These are phyloP conservation scores for Podila clonocystis DNA, from an alignment of 192 early-diverging fungal genomes.

Conservation along the genomic window DNA sequence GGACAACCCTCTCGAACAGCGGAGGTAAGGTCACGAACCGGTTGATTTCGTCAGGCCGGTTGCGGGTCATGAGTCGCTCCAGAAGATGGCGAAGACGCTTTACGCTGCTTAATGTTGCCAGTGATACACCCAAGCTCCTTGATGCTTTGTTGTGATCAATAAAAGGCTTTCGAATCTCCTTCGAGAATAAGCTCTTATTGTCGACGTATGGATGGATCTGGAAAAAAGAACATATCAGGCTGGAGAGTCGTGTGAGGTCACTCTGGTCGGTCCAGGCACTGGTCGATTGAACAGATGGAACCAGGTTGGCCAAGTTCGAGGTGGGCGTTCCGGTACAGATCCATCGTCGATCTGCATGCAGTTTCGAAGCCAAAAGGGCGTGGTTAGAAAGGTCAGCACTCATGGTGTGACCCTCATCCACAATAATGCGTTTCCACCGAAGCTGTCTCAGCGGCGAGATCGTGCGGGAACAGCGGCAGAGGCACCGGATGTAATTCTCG, in stretches of 20 bases:
- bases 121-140: constrained; percentile 1
- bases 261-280: constrained; percentile 32
- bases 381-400: constrained; percentile 56
- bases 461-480: constrained; percentile 7
- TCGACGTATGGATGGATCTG: constrained; percentile 69
- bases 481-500: constrained; percentile 27
- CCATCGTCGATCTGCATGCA: constrained; percentile 72
- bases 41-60: constrained; percentile 62
- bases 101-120: constrained; percentile 54
- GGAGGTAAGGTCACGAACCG: constrained; percentile 73
- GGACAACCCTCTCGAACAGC: constrained; percentile 59
- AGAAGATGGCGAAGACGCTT: constrained; percentile 64
- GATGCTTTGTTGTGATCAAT: constrained; percentile 40
- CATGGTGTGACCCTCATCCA: constrained; percentile 87
- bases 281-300: neutral
- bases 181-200: constrained; percentile 56
- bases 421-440: constrained; percentile 82
- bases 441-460: constrained; percentile 77
- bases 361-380: constrained; percentile 61
- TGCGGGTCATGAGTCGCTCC: constrained; percentile 80
- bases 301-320: constrained; percentile 66
- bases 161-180: constrained; percentile 64
- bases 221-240: constrained; percentile 67
- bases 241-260: constrained; percentile 66
- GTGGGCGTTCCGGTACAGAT: constrained; percentile 80